phyloP scores from a whole-genome alignment of 2,329 filamentous ascomycete species.

The Ophiognomonia clavigignenti-juglandacearum region DNA sequence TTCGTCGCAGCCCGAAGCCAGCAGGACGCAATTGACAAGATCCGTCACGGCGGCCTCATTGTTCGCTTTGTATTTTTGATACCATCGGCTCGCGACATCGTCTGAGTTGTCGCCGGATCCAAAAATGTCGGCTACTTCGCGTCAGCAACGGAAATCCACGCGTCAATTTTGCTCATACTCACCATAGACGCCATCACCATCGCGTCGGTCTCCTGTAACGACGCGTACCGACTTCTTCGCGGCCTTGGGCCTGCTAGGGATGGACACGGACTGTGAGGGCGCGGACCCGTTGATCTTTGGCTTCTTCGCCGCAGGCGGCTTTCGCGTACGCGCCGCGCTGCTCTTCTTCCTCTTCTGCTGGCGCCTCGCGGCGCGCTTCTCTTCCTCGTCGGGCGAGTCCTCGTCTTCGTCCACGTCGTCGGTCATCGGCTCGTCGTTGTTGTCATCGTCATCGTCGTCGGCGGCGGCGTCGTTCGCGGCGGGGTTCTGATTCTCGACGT shows the following conservation, averaged over 20 bases:
- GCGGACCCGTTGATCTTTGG: constrained; percentile 56
- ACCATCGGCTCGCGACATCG: constrained; percentile 56
- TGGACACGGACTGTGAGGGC: constrained; percentile 33
- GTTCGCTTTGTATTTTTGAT: constrained; percentile 51
- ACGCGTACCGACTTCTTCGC: constrained; percentile 54
- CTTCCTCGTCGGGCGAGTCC: constrained; percentile 41
- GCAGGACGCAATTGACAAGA: constrained; percentile 62
- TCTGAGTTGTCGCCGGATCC: constrained; percentile 52
- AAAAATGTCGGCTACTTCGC: constrained; percentile 54
- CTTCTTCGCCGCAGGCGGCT: constrained; percentile 59
- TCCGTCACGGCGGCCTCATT: constrained; percentile 53
- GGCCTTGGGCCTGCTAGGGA: constrained; percentile 45
- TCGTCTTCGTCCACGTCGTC: constrained; percentile 29
- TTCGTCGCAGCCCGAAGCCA: constrained; percentile 74
- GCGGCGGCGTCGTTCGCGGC: too few species aligned
- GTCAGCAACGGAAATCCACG: constrained; percentile 20
- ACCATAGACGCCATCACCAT: constrained; percentile 54
- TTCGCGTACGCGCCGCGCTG: constrained; percentile 37
- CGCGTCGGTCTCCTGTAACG: constrained; percentile 40
- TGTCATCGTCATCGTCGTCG: constrained; percentile 35
- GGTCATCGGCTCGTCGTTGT: constrained; percentile 16
- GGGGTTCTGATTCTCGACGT: constrained; percentile 40
- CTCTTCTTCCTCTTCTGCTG: constrained; percentile 23
- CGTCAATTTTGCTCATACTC: constrained; percentile 22
- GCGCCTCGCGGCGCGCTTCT: constrained; percentile 27